Conservation (phyloP, 1,284 basidiomycete species). For the Marasmius tenuissimus region DNA sequence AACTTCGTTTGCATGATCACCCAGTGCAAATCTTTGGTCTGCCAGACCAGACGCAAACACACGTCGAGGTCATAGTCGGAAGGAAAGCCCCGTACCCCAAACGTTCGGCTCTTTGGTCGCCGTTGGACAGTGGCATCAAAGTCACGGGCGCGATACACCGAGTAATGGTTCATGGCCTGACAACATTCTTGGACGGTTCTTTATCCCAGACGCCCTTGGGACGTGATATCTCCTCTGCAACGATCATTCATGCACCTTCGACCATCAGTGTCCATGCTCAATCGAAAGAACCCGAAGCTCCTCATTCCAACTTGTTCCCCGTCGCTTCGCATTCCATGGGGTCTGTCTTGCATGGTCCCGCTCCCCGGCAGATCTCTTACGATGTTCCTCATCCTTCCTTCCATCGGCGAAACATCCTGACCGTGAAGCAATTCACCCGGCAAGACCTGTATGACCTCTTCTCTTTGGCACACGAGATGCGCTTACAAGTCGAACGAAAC, state of each 20-base stretch:
- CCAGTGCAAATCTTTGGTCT: constrained; percentile 92
- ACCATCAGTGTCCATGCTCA: constrained; percentile 20
- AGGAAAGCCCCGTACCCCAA: constrained; percentile 65
- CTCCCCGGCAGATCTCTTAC: constrained; percentile 33
- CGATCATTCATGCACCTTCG: constrained; percentile 50
- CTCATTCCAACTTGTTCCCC: neutral
- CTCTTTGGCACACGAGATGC: constrained; percentile 95
- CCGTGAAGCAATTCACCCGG: constrained; percentile 92
- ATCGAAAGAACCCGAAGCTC: constrained; percentile 4
- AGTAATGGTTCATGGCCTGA: constrained; percentile 91
- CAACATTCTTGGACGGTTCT: constrained; percentile 89
- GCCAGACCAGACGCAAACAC: constrained; percentile 83
- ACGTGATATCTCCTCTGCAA: constrained; percentile 78
- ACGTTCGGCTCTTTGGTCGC: constrained; percentile 75
- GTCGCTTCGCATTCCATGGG: neutral
- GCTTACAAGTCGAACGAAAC: constrained; percentile 90
- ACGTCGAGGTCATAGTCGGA: constrained; percentile 91
- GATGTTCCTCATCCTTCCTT: constrained; percentile 65
- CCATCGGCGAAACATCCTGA: constrained; percentile 88
- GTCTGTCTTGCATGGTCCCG: constrained; percentile 9
- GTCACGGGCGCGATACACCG: constrained; percentile 85
- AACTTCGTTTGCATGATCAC: constrained; percentile 84
- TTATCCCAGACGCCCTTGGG: constrained; percentile 67
- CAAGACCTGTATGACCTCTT: constrained; percentile 94
- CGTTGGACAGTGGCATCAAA: constrained; percentile 62